Percentiles rank a stretch among this genome's conserved stretches.
Conservation (phyloP, 768 basidiomycete species). For the Hydnum rufescens region DNA sequence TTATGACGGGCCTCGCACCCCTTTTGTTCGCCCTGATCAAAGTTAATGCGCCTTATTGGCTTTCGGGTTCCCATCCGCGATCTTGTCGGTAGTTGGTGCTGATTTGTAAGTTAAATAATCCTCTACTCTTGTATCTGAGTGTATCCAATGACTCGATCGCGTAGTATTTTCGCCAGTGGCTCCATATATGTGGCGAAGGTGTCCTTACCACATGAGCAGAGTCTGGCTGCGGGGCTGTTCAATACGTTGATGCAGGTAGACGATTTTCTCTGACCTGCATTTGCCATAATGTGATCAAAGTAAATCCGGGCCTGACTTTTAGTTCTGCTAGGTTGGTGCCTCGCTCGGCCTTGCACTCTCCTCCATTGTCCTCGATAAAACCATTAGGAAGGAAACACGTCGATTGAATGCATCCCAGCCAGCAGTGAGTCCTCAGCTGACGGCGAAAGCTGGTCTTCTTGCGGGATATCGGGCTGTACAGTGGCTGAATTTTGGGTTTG, state of each 20-base stretch:
- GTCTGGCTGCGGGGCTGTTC: conserved; percentile 54
- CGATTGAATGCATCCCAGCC: conserved; percentile 14
- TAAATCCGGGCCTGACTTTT: neutral
- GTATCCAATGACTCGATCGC: neutral
- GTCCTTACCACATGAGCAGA: conserved; percentile 47
- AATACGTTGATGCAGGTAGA: conserved; percentile 57
- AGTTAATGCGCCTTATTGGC: conserved; percentile 44
- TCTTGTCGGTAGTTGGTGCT: conserved; percentile 47
- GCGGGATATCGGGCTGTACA: conserved; percentile 39
- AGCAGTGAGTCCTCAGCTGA: conserved; percentile 16
- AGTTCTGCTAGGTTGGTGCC: conserved; percentile 32
- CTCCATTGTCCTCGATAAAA: conserved; percentile 48
- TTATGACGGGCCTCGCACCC: neutral
- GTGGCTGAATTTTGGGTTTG: conserved; percentile 46
- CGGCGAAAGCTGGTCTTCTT: conserved; percentile 24
- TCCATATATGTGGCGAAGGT: conserved; percentile 57
- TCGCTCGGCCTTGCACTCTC: conserved; percentile 51
- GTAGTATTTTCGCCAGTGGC: conserved; percentile 39
- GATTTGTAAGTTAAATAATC: conserved; percentile 28
- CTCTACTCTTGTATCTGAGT: neutral
- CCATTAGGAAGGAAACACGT: conserved; percentile 20
- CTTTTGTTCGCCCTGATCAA: conserved; percentile 51
- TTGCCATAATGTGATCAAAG: neutral
- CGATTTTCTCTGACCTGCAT: neutral
- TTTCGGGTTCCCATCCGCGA: conserved; percentile 52